These are phyloP conservation scores for Cicer pinnatifidum DNA, from an alignment of 306 rosid species.

Conservation along the genomic window DNA sequence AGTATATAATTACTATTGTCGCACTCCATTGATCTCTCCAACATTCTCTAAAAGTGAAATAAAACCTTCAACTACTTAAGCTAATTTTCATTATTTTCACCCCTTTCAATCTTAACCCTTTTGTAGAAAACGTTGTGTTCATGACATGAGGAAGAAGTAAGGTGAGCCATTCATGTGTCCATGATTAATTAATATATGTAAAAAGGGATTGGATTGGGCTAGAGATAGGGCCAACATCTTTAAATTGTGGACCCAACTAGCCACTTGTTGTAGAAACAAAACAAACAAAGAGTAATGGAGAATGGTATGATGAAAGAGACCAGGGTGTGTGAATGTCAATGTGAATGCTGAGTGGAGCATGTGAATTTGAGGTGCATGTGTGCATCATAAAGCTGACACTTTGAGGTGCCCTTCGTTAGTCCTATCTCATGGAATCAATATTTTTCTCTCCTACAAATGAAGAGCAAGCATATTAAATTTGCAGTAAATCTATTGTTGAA, in stretches of 20 bases:
- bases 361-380: constrained; percentile 53
- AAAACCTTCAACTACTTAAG: no score
- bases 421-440: not conserved
- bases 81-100: no score
- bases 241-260: constrained; percentile 16
- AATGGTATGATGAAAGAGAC: constrained; percentile 34
- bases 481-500: not conserved
- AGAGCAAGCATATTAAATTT: not conserved
- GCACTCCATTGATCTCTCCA: no score
- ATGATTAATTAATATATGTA: not conserved
- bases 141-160: constrained; percentile 23
- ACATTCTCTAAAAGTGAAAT: no score
- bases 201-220: constrained; percentile 3
- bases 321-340: constrained; percentile 27
- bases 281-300: constrained; percentile 39
- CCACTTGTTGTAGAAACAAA: constrained; percentile 36
- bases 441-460: not conserved
- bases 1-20: not conserved
- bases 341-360: constrained; percentile 32
- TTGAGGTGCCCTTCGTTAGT: constrained; percentile 36
- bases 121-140: not conserved
- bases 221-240: not conserved
- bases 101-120: no score
- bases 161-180: constrained; percentile 33
- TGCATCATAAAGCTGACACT: constrained; percentile 56